A percentile compares a stretch with the other conserved stretches of the same genome.
Conservation (phyloP, 2,329 filamentous ascomycete genomes). For the Proliferodiscus dingleyae region DNA sequence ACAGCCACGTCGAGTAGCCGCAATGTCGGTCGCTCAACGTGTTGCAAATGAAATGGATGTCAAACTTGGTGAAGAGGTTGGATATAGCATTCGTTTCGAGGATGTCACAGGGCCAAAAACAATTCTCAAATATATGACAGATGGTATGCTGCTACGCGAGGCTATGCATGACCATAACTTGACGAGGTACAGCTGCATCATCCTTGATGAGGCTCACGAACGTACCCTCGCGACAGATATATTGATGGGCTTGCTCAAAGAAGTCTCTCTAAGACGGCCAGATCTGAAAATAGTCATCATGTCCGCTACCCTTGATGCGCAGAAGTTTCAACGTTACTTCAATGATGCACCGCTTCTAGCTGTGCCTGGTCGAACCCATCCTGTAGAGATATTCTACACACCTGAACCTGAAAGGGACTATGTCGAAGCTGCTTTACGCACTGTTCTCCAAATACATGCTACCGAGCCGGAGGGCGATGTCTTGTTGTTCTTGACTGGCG, state of each 20-base stretch:
- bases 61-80: conserved; percentile 85
- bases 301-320: conserved; percentile 93
- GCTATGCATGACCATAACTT: conserved; percentile 94
- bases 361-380: conserved; percentile 90
- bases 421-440: conserved; percentile 89
- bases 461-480: conserved; percentile 91
- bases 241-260: conserved; percentile 92
- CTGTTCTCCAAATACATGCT: conserved; percentile 93
- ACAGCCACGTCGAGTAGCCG: conserved; percentile 93
- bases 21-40: conserved; percentile 98
- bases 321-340: conserved; percentile 98
- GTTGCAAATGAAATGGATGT: conserved; percentile 97
- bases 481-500: conserved; percentile 89
- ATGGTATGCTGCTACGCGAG: conserved; percentile 95
- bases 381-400: conserved; percentile 98
- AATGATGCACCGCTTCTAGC: conserved; percentile 88
- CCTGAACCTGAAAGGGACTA: conserved; percentile 95
- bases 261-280: conserved; percentile 72
- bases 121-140: conserved; percentile 98
- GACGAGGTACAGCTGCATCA: conserved; percentile 92
- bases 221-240: conserved; percentile 96
- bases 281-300: conserved; percentile 99
- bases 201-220: conserved; percentile 98
- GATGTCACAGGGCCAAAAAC: conserved; percentile 87
- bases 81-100: conserved; percentile 98